Percentiles rank a stretch among this genome's conserved stretches.
These are phyloP conservation scores for Aspergillus egyptiacus DNA, from an alignment of 495 filamentous ascomycete genomes.

Conservation along the genomic window DNA sequence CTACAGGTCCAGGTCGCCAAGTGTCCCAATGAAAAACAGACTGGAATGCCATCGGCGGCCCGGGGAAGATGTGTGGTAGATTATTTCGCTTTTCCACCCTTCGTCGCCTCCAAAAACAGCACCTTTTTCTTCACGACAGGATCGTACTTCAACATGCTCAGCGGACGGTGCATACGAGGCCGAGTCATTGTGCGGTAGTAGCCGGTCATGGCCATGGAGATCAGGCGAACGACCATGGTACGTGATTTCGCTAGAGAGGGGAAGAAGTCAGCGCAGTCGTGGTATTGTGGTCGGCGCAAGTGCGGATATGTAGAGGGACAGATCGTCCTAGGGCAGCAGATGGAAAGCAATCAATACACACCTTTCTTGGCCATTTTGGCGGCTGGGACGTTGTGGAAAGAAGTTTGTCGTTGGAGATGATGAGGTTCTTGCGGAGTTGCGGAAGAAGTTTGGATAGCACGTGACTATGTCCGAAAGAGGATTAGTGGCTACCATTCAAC, in stretches of 20 bases:
- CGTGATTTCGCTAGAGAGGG: slow-evolving; percentile 72
- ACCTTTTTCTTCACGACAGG: slow-evolving; percentile 95
- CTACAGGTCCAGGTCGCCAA: too few species aligned
- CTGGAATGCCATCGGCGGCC: too few species aligned
- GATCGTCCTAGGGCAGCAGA: neutral
- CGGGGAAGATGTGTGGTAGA: neutral
- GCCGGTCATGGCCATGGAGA: slow-evolving; percentile 98
- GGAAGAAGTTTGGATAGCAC: slow-evolving; percentile 14
- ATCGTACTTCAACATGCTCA: slow-evolving; percentile 99
- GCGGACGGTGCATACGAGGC: slow-evolving; percentile 69
- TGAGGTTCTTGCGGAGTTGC: slow-evolving; percentile 8
- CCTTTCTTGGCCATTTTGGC: slow-evolving; percentile 26
- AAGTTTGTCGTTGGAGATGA: neutral
- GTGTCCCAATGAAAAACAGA: too few species aligned
- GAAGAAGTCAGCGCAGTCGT: slow-evolving; percentile 1
- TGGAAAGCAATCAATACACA: slow-evolving; percentile 6
- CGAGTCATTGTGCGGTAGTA: slow-evolving; percentile 88
- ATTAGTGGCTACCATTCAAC: neutral
- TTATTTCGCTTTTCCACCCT: slow-evolving; percentile 45
- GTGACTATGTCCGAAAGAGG: slow-evolving; percentile 5
- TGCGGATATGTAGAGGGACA: neutral
- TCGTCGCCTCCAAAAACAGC: slow-evolving; percentile 86
- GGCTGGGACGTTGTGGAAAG: neutral
- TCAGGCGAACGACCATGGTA: slow-evolving; percentile 82
- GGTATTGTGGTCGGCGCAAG: neutral